phyloP scores from a whole-genome alignment of 805 yeast species.

The Ogataea ganodermae region DNA sequence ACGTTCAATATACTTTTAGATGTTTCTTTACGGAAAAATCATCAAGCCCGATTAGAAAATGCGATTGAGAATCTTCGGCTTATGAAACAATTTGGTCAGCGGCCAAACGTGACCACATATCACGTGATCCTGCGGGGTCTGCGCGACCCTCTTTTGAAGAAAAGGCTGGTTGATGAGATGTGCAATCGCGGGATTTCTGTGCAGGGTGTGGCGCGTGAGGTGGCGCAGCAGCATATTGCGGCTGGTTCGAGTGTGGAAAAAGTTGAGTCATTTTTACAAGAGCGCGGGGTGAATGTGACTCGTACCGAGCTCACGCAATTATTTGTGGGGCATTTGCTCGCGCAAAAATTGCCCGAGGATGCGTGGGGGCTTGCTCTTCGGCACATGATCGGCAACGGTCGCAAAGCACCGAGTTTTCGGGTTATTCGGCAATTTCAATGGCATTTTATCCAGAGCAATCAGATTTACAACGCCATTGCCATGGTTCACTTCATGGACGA shows the following conservation, averaged over 20 bases:
- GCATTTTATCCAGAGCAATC: slow-evolving; percentile 14
- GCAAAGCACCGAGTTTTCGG: slow-evolving; percentile 13
- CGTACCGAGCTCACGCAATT: not conserved
- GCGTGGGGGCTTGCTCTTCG: slow-evolving; percentile 16
- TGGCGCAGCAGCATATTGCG: slow-evolving; percentile 7
- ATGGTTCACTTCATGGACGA: slow-evolving; percentile 12
- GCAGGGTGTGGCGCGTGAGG: slow-evolving; percentile 4
- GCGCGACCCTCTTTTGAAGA: slow-evolving; percentile 8
- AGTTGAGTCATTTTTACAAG: not conserved
- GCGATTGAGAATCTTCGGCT: slow-evolving; percentile 13
- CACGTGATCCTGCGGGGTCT: slow-evolving; percentile 17
- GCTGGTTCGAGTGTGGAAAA: not conserved
- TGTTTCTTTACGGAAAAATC: slow-evolving; percentile 12
- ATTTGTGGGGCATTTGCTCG: slow-evolving; percentile 5
- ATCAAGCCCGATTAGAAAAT: slow-evolving; percentile 10
- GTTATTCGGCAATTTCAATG: slow-evolving; percentile 11
- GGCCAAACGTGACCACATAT: slow-evolving; percentile 14
- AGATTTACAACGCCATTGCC: slow-evolving; percentile 20
- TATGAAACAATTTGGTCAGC: slow-evolving; percentile 3
- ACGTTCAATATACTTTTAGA: slow-evolving; percentile 17
- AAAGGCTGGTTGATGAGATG: slow-evolving; percentile 8
- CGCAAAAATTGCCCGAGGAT: slow-evolving; percentile 1
- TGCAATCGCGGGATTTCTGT: slow-evolving; percentile 1
- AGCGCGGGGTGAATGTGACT: not conserved
- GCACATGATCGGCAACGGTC: slow-evolving; percentile 2